A percentile compares a stretch with the other conserved stretches of the same genome.
phyloP scores from a whole-genome alignment of 495 filamentous ascomycete genomes.

The Penicillium verhagenii region DNA sequence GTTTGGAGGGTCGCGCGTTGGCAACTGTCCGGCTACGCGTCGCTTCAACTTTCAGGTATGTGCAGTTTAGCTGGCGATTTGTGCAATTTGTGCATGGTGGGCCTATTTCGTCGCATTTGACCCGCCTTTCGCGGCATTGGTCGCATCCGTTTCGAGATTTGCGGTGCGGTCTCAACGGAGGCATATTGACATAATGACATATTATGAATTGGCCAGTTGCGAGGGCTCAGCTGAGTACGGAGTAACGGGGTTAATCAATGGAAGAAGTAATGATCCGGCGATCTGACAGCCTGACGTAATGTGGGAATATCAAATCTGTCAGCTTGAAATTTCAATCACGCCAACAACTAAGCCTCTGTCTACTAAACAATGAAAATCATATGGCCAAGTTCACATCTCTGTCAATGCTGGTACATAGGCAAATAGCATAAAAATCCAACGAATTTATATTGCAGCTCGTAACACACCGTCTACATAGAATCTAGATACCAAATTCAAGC shows the following conservation, averaged over 20 bases:
- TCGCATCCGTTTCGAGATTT: slow-evolving; percentile 1
- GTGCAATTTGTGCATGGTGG: slow-evolving; percentile 47
- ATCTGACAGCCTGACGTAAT: too few relatives aligned
- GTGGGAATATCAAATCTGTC: too few relatives aligned
- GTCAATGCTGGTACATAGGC: too few relatives aligned
- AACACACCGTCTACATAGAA: too few relatives aligned
- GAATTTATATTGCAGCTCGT: too few relatives aligned
- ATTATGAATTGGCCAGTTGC: neutral
- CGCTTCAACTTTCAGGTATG: slow-evolving; percentile 34
- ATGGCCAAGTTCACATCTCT: too few relatives aligned
- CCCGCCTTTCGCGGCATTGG: slow-evolving; percentile 1
- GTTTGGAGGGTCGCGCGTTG: neutral
- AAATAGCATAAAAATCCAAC: too few relatives aligned
- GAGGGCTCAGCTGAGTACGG: neutral
- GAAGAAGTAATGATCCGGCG: neutral
- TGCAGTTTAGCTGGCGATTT: slow-evolving; percentile 39
- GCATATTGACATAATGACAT: neutral
- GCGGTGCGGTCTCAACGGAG: neutral
- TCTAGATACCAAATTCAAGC: too few relatives aligned
- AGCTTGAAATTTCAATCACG: too few relatives aligned
- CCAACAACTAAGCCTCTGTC: too few relatives aligned
- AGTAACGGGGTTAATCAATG: neutral
- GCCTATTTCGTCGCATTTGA: slow-evolving; percentile 42
- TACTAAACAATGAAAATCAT: too few relatives aligned
- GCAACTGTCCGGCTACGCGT: slow-evolving; percentile 7